Conservation (phyloP, 2,329 filamentous ascomycete genomes). For the Nannizzia gypsea region DNA sequence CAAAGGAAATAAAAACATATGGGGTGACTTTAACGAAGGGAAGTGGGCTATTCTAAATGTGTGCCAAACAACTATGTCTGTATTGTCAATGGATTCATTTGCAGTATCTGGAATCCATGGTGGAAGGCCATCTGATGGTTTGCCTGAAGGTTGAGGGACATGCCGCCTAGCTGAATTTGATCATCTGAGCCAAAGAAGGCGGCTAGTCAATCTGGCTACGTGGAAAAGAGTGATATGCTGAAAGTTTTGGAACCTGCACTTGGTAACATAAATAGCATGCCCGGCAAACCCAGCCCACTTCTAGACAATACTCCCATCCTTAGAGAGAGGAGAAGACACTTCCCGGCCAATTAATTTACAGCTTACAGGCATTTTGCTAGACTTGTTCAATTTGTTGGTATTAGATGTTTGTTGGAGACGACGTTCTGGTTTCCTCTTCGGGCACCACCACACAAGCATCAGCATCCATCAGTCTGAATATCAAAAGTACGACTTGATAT, state of each 20-base stretch:
- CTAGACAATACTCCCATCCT: constrained; percentile 71
- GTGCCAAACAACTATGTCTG: constrained; percentile 84
- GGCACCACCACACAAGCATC: too few species aligned
- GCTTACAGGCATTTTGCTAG: not conserved
- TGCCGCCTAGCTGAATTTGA: constrained; percentile 78
- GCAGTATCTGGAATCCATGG: constrained; percentile 59
- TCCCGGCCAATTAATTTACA: not conserved
- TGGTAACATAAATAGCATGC: constrained; percentile 79
- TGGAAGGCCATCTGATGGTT: constrained; percentile 60
- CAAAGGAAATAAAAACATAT: constrained; percentile 55
- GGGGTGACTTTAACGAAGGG: constrained; percentile 80
- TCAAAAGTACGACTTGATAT: too few species aligned
- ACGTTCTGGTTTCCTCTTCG: not conserved
- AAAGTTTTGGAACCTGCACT: constrained; percentile 43
- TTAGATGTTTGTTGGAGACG: not conserved
- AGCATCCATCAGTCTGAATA: too few species aligned
- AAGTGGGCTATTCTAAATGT: constrained; percentile 88
- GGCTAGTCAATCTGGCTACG: not conserved
- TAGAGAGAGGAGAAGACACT: constrained; percentile 52
- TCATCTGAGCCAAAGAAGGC: constrained; percentile 54
- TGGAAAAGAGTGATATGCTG: too few species aligned
- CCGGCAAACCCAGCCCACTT: constrained; percentile 79
- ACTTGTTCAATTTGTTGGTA: not conserved
- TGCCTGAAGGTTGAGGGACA: constrained; percentile 75
- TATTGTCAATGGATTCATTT: constrained; percentile 61